Base-by-base conservation (phyloP, 2,329 filamentous ascomycete genomes). In the Ilyonectria mors-panacis region DNA sequence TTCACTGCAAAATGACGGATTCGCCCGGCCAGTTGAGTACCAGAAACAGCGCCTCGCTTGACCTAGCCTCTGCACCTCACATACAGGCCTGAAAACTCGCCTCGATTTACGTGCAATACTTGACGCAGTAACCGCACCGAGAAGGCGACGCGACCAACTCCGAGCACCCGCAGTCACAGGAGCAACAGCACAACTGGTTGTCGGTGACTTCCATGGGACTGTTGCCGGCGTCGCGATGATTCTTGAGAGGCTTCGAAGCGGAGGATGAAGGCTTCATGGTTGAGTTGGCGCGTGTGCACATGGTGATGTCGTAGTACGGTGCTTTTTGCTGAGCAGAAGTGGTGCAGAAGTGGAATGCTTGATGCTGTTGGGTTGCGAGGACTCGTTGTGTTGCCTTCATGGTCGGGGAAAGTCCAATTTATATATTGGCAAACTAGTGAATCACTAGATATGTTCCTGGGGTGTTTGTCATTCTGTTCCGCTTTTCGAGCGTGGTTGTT, bases 161-260 rank as follows among this genome's bases (percentile, higher is more conserved):
- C 2, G 56, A 23, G 39, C 68, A 70, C 8, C 57, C 66, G 42
- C 68, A 69, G 4, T 67, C 57, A 33, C 66, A 67, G 12, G 23
- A n/a, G 19, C 68, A 70, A 8, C 17, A 7, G 2, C 21, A 23
- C 13, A 48, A 28, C 21, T 13, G 26, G 0, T 48, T 15, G 45
- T 17, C 3, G 48, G n/a, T 23, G 9, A 6, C 6, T 10, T 37
- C 33, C 7, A 26, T 15, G 4, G 23, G 55, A 39, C 15, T 13
- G 21, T 5, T 57, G 23, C 9, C 17, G 28, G 5, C 6, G 37
- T 42, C 30, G 47, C 13, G 19, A 13, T 13, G 26, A 5, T 42
- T 37, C 17, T 23, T 23, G 53, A 6, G 30, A 33, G 8, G 30
- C 30, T 33, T 33, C 30, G 30, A 33, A 33, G 30, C n/a, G 57